Base-by-base conservation (phyloP, 176 grass and related monocot species). In the Triticum dicoccoides region DNA sequence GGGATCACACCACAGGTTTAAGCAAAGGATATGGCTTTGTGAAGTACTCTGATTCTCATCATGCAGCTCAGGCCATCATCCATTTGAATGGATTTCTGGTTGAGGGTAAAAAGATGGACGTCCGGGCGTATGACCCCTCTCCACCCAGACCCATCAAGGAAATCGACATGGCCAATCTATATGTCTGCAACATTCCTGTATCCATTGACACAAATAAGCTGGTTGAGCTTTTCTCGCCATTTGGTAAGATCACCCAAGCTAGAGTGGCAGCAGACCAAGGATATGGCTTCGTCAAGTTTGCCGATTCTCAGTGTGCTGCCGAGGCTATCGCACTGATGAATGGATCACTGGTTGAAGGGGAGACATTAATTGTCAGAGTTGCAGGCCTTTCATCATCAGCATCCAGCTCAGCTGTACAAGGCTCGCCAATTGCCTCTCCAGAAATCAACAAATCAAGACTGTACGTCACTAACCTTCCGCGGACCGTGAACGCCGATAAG, bases 21-120 rank as follows among this genome's bases (percentile, higher is more conserved):
- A 87, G 86, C 51, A 91, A 91, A 87, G 92, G 92, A 54, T 91
- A 91, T 78, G 92, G 92, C 56, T 94, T 89, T 82, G 92, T 91
- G 61, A 80, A 91, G 34, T 94, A 89, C 69, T 71, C 39, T 80
- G 27, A 91, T 65, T 51, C 89, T 73, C 10, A 34, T 44, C 61
- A 68, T 58, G 92, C 92, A 88, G 80, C 89, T 73, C 21, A 71
- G 56, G 92, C 86, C 47, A 14, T 84, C 70, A 38, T 11, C 21
- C 61, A 83, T 56, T 86, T 94, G 86, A 86, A 94, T 73, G 92
- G 89, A n/a, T 24, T 5, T 42, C 37, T 75, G 69, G 61, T 94
- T 52, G 86, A 94, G 24, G 86, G 89, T 77, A 89, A 11, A 51
- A 89, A 77, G 39, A 82, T 94, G 39, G 63, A 44, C 54, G 89